These are phyloP conservation scores for Cylindrodendrum hubeiense DNA, from an alignment of 2,329 filamentous ascomycete genomes.

Conservation along the genomic window DNA sequence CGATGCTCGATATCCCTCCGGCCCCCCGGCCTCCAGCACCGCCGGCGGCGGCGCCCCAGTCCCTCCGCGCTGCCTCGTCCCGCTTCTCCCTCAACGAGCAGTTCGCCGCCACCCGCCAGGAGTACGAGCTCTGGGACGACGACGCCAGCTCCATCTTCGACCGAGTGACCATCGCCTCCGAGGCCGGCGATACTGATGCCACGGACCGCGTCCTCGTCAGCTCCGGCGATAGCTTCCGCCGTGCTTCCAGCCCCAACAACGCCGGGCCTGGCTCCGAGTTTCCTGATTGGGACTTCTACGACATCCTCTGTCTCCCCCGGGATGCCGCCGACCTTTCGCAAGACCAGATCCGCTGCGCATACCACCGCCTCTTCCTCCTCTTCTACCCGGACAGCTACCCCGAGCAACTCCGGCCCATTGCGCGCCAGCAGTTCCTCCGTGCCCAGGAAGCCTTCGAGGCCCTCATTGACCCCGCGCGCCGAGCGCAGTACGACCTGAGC, in stretches of 20 bases:
- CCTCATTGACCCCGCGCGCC: constrained; percentile 57
- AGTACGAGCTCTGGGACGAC: constrained; percentile 62
- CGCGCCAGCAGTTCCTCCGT: constrained; percentile 55
- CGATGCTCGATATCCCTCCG: constrained; percentile 37
- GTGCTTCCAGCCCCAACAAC: constrained; percentile 17
- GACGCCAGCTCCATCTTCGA: constrained; percentile 60
- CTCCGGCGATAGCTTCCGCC: constrained; percentile 25
- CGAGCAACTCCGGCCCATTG: constrained; percentile 51
- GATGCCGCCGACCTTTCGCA: constrained; percentile 38
- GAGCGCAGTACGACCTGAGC: constrained; percentile 56
- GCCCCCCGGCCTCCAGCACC: constrained; percentile 20
- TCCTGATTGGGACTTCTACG: constrained; percentile 54
- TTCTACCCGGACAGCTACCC: constrained; percentile 60
- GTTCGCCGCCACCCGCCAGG: constrained; percentile 60
- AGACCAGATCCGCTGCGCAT: constrained; percentile 57
- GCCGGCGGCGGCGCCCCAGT: constrained; percentile 25
- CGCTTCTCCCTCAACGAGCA: constrained; percentile 62
- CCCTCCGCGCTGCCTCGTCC: constrained; percentile 53
- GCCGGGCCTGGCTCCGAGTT: constrained; percentile 2
- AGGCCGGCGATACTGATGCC: constrained; percentile 32
- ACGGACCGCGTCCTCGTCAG: constrained; percentile 26
- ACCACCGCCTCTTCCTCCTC: constrained; percentile 58
- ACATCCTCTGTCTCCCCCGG: constrained; percentile 58
- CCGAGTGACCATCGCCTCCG: constrained; percentile 42
- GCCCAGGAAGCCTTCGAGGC: constrained; percentile 61